phyloP scores from a whole-genome alignment of 345 rosid species.

The Ceriops decandra region DNA sequence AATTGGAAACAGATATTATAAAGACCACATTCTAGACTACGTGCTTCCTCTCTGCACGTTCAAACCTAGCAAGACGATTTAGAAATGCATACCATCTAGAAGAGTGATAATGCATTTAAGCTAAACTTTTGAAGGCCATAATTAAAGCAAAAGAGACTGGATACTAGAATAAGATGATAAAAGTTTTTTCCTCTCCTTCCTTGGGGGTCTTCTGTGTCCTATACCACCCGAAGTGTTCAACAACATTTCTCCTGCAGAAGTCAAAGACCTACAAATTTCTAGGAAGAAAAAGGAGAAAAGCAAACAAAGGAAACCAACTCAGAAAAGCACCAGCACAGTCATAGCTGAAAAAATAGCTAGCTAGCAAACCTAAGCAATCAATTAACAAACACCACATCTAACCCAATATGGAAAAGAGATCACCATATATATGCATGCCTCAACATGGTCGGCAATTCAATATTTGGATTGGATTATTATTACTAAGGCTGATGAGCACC shows the following conservation, averaged over 20 bases:
- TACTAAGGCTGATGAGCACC: not conserved
- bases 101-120: not conserved
- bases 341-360: slow-evolving; percentile 7
- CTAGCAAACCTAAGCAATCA: not conserved
- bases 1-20: not conserved
- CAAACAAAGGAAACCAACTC: slow-evolving; percentile 21
- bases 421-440: not conserved
- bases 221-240: slow-evolving; percentile 33
- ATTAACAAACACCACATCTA: not conserved
- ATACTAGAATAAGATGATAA: slow-evolving; percentile 43
- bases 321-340: slow-evolving; percentile 25
- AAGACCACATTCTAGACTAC: not conserved
- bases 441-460: too few species aligned
- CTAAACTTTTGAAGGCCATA: not conserved
- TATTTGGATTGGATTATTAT: not conserved
- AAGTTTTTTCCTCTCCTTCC: slow-evolving; percentile 55
- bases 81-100: not conserved
- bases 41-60: not conserved
- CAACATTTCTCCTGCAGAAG: slow-evolving; percentile 24
- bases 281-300: slow-evolving; percentile 20
- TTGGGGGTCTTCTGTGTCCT: slow-evolving; percentile 45
- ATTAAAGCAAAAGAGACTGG: slow-evolving; percentile 19
- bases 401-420: not conserved
- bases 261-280: slow-evolving; percentile 55
- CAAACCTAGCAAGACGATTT: not conserved